These are phyloP conservation scores for Jimgerdemannia lactiflua DNA, from an alignment of 192 early-diverging fungal species.

Conservation along the genomic window DNA sequence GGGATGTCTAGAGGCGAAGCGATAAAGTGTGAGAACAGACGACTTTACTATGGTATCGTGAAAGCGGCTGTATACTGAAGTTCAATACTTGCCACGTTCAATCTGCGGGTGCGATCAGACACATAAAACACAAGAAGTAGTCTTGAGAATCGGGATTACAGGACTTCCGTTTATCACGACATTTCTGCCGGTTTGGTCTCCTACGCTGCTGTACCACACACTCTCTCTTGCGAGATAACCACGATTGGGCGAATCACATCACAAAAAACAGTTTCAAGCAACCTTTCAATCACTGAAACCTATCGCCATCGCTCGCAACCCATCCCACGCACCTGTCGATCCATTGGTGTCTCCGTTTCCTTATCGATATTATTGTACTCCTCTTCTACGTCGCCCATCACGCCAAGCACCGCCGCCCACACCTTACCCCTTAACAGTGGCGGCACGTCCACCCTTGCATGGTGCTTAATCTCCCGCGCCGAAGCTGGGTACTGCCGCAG, in stretches of 20 bases:
- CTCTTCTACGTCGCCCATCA: conserved; percentile 51
- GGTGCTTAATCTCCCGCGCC: conserved; percentile 49
- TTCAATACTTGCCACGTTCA: not conserved
- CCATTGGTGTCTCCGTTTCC: conserved; percentile 44
- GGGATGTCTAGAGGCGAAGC: conserved; percentile 47
- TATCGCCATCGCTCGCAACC: conserved; percentile 1
- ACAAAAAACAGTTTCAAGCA: too few relatives aligned
- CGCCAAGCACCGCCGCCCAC: conserved; percentile 63
- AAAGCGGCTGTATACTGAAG: not conserved
- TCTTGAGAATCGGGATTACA: too few relatives aligned
- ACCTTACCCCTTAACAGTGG: conserved; percentile 59
- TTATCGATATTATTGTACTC: conserved; percentile 53
- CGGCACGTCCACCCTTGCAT: conserved; percentile 60
- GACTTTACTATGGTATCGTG: not conserved
- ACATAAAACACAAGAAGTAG: not conserved
- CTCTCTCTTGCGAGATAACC: too few relatives aligned
- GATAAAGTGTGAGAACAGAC: not conserved
- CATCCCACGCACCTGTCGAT: conserved; percentile 46
- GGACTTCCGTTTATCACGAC: too few relatives aligned
- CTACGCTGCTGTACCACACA: too few relatives aligned
- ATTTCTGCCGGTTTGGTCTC: too few relatives aligned
- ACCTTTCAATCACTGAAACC: not conserved
- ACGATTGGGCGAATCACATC: too few relatives aligned
- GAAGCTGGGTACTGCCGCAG: conserved; percentile 58
- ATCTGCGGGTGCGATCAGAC: not conserved